Base-by-base conservation (phyloP, 106 monocot species). In the Alisma plantagoaquatica region DNA sequence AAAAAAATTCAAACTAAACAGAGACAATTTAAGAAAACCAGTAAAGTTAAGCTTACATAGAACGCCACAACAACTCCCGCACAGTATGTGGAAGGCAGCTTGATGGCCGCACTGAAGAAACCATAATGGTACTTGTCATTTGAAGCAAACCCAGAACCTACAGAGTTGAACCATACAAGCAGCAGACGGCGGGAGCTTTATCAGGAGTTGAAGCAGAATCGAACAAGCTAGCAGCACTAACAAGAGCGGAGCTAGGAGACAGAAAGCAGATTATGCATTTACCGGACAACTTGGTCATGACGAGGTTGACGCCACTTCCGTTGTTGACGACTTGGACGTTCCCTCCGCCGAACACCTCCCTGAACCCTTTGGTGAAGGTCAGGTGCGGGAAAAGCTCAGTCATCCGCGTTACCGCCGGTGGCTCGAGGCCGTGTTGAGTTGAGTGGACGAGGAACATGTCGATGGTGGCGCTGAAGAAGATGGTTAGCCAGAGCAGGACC, bases 11-110 rank as follows among this genome's bases (percentile, higher is more conserved):
- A n/a, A n/a, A n/a, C n/a, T n/a, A n/a, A n/a, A n/a, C n/a, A n/a
- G n/a, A n/a, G n/a, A n/a, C n/a, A n/a, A n/a, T n/a, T n/a, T n/a
- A n/a, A n/a, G n/a, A n/a, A n/a, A n/a, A n/a, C n/a, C n/a, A n/a
- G n/a, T n/a, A n/a, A n/a, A n/a, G n/a, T n/a, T n/a, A 9, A 15
- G 22, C 69, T 71, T 46, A 77, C 71, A 65, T 71, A 77, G 51
- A 77, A 77, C 16, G 77, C 71, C 1, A 71, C 71, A 0, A 77
- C 77, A 23, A 77, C 71, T 19, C 77, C 77, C 0, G 71, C 77
- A 24, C 71, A 43, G 67, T 67, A 77, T 46, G 27, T 49, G 0
- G 66, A 23, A 38, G 77, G 77, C 28, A 77, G 71, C 57, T 67
- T 71, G 44, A 77, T 67, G 10, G 59, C 54, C 30, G 77, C 77